These are phyloP conservation scores for Citrullus amarus DNA, from an alignment of 306 rosid species.

Conservation along the genomic window DNA sequence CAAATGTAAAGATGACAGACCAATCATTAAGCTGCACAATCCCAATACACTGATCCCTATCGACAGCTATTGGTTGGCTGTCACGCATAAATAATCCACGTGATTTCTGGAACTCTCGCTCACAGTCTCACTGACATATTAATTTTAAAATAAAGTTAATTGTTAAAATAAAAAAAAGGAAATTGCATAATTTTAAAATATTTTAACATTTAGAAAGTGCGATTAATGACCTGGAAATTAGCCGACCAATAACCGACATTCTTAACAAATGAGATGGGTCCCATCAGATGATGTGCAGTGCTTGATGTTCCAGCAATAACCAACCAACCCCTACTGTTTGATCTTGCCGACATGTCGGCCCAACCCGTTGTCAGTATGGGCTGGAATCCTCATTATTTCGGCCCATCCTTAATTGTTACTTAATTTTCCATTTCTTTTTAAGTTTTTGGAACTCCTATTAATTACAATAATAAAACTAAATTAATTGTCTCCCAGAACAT, in stretches of 20 bases:
- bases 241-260: slow-evolving; percentile 4
- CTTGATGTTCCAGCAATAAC: background rate
- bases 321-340: background rate
- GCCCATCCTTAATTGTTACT: background rate
- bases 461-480: background rate
- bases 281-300: background rate
- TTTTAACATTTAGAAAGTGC: background rate
- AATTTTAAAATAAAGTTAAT: too few species aligned
- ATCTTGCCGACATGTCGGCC: slow-evolving; percentile 7
- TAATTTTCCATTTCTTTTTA: background rate
- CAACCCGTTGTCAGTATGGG: slow-evolving; percentile 7
- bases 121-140: slow-evolving; percentile 1
- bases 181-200: background rate
- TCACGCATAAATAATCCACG: slow-evolving; percentile 3
- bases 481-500: background rate
- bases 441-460: background rate
- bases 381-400: slow-evolving; percentile 2
- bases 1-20: background rate
- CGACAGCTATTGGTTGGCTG: slow-evolving; percentile 9
- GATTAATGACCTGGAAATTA: slow-evolving; percentile 3
- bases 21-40: background rate
- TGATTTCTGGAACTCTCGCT: background rate
- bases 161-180: too few species aligned
- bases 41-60: background rate
- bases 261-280: slow-evolving; percentile 3